A percentile compares a stretch with the other conserved stretches of the same genome.
These are phyloP conservation scores for Pseudogymnoascus verrucosus DNA, from an alignment of 2,329 filamentous ascomycete species.

Conservation along the genomic window DNA sequence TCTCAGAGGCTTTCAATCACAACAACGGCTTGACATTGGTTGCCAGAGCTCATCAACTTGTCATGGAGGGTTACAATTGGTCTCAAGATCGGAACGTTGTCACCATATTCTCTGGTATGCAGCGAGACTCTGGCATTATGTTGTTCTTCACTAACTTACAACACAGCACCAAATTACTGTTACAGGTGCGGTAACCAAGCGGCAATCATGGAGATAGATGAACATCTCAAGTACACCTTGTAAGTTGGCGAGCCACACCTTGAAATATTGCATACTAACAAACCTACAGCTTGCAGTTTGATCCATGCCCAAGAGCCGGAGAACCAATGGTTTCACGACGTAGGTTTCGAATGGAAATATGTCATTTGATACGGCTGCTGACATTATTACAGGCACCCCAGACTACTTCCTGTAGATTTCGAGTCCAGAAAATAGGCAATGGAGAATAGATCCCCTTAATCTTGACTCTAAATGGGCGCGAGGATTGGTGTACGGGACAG, in stretches of 20 bases:
- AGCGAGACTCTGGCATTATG: background rate
- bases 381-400: conserved; percentile 57
- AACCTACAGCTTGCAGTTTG: conserved; percentile 83
- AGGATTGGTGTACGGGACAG: background rate
- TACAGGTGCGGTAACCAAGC: conserved; percentile 98
- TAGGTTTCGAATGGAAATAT: conserved; percentile 32
- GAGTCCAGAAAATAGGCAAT: conserved; percentile 7
- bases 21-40: conserved; percentile 97
- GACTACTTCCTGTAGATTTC: conserved; percentile 89
- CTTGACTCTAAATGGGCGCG: background rate
- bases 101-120: conserved; percentile 89
- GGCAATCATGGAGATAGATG: conserved; percentile 99
- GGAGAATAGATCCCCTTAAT: conserved; percentile 1
- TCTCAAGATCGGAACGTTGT: conserved; percentile 97
- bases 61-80: conserved; percentile 99
- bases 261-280: conserved; percentile 22
- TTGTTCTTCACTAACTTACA: conserved; percentile 22
- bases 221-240: conserved; percentile 99
- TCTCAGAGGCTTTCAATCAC: conserved; percentile 97
- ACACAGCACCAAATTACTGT: conserved; percentile 79
- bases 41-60: conserved; percentile 91
- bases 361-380: background rate
- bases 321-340: conserved; percentile 98
- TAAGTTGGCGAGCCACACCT: conserved; percentile 46
- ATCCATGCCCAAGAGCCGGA: conserved; percentile 92